Evolutionary conservation across 441 rosid genomes (phyloP).

Genomic region (Adansonia rubrostipa): DNA sequence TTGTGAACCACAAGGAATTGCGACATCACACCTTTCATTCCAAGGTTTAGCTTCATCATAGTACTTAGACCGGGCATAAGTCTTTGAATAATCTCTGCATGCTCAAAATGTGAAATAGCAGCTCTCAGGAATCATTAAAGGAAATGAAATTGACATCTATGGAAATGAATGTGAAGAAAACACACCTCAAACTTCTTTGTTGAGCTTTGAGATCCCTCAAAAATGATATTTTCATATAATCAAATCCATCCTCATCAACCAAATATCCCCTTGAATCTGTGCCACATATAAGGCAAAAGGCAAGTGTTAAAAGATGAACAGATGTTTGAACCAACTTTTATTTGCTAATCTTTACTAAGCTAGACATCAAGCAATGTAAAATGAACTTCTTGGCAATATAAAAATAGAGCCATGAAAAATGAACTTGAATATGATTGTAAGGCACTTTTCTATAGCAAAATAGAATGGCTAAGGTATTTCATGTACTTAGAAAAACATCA

Average conservation of each 20-base stretch:
- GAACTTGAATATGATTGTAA: neutral
- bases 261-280: slow-evolving; percentile 95
- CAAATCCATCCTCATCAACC: slow-evolving; percentile 98
- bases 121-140: slow-evolving; percentile 9
- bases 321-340: slow-evolving; percentile 26
- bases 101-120: slow-evolving; percentile 31
- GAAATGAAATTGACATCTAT: slow-evolving; percentile 15
- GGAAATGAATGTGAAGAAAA: slow-evolving; percentile 18
- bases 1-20: slow-evolving; percentile 94
- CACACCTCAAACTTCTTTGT: slow-evolving; percentile 92
- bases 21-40: slow-evolving; percentile 93
- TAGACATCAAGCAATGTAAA: neutral
- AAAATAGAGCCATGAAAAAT: neutral
- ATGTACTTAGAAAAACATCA: neutral
- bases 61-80: slow-evolving; percentile 94
- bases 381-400: neutral
- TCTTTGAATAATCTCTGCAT: slow-evolving; percentile 95
- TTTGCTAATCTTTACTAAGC: slow-evolving; percentile 14
- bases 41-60: slow-evolving; percentile 97
- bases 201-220: slow-evolving; percentile 95
- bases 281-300: slow-evolving; percentile 31
- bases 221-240: slow-evolving; percentile 90
- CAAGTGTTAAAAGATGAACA: slow-evolving; percentile 24
- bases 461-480: neutral
- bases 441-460: slow-evolving; percentile 20